Evolutionary conservation across 2,329 filamentous ascomycete species (phyloP).

Genomic region (Stachybotrys elegans): DNA sequence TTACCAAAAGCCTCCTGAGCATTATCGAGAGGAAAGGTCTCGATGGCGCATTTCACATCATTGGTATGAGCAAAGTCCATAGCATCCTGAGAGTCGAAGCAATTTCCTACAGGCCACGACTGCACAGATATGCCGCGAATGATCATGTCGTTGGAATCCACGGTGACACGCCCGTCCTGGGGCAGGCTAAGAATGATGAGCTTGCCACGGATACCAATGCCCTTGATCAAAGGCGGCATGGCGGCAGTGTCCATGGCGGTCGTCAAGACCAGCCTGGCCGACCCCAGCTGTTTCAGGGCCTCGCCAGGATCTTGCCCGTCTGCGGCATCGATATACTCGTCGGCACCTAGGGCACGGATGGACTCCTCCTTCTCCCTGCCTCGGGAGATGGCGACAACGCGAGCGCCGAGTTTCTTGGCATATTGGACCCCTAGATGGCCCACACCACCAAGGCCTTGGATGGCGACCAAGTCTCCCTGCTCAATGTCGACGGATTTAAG

Average conservation of each 20-base stretch:
- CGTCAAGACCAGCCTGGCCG: not conserved
- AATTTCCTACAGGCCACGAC: not conserved
- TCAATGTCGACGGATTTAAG: not conserved
- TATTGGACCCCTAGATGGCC: not conserved
- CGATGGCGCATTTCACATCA: not conserved
- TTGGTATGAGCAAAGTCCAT: not conserved
- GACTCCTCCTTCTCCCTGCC: not conserved
- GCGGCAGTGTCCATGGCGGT: not conserved
- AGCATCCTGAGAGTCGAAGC: not conserved
- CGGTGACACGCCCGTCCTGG: not conserved
- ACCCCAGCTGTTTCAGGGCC: not conserved
- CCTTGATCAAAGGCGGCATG: not conserved
- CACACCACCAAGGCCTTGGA: not conserved
- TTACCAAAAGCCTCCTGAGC: not conserved
- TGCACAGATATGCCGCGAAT: not conserved
- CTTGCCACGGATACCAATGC: not conserved
- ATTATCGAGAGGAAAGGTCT: not conserved
- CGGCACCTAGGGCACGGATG: not conserved
- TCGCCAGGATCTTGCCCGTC: not conserved
- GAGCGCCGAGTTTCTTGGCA: not conserved
- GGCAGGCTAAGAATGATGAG: not conserved
- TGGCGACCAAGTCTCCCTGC: not conserved
- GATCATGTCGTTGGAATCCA: not conserved
- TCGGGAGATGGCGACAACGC: not conserved
- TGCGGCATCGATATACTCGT: not conserved